A percentile compares a stretch with the other conserved stretches of the same genome.
Conservation (phyloP, 2,329 filamentous ascomycete species). For the Diaporthe eres region DNA sequence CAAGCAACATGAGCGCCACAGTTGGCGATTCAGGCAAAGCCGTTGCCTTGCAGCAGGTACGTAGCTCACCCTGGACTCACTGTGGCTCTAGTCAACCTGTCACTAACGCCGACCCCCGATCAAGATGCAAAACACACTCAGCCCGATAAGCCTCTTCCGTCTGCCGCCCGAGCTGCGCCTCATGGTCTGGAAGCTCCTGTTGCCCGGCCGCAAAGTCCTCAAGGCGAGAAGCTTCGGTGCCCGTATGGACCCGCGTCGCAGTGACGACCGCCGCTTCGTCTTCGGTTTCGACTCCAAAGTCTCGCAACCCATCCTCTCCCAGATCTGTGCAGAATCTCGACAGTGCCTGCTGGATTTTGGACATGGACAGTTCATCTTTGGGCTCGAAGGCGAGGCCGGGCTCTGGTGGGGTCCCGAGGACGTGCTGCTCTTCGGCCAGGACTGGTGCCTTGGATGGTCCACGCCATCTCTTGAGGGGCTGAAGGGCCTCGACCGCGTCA, state of each 20-base stretch:
- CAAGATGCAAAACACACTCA: background rate
- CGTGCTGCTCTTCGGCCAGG: background rate
- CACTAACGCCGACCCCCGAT: background rate
- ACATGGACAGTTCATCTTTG: background rate
- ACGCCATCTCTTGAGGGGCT: background rate
- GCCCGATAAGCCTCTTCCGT: background rate
- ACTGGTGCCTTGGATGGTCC: background rate
- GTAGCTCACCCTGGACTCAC: background rate
- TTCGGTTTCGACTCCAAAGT: slow-evolving; percentile 11
- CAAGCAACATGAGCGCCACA: background rate
- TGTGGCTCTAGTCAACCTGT: no score
- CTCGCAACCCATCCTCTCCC: slow-evolving; percentile 17
- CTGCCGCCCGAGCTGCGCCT: slow-evolving; percentile 7
- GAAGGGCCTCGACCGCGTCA: background rate
- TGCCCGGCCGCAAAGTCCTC: slow-evolving; percentile 1
- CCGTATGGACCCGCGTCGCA: background rate
- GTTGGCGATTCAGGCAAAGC: background rate
- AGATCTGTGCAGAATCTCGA: slow-evolving; percentile 6
- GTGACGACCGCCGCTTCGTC: background rate
- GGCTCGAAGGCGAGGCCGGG: background rate
- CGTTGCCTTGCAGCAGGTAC: background rate
- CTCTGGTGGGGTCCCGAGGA: slow-evolving; percentile 16
- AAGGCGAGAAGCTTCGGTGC: background rate
- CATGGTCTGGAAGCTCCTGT: slow-evolving; percentile 4
- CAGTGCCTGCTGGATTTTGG: background rate